These are phyloP conservation scores for Termitomyces bulborhizus DNA, from an alignment of 768 basidiomycete genomes.

Conservation along the genomic window DNA sequence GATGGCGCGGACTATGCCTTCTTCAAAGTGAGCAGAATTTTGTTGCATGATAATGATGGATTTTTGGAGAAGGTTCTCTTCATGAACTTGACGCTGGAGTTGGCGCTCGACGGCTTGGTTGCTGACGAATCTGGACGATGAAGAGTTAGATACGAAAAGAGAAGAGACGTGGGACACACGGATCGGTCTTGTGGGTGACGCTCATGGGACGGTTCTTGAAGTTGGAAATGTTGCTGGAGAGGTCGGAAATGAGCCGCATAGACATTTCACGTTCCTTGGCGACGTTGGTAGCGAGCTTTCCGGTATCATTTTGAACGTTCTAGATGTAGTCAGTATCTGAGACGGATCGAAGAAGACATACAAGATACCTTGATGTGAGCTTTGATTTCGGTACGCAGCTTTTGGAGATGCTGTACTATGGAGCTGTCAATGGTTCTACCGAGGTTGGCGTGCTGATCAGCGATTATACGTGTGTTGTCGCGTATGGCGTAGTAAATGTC, in stretches of 20 bases:
- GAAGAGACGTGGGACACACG: conserved; percentile 43
- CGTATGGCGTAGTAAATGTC: conserved; percentile 91
- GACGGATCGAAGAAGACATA: not conserved
- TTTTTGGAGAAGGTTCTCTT: conserved; percentile 97
- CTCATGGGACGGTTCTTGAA: conserved; percentile 94
- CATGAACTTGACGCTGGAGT: conserved; percentile 87
- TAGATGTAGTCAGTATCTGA: conserved; percentile 18
- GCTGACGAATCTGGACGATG: conserved; percentile 45
- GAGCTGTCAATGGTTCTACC: conserved; percentile 95
- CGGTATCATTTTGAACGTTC: conserved; percentile 95
- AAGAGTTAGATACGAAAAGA: not conserved
- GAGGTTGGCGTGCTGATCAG: conserved; percentile 94
- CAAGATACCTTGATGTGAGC: conserved; percentile 84
- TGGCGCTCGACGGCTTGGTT: conserved; percentile 65
- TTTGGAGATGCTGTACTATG: conserved; percentile 96
- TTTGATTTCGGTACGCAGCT: conserved; percentile 92
- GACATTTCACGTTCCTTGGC: conserved; percentile 92
- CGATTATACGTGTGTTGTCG: conserved; percentile 88
- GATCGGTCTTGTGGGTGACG: conserved; percentile 75
- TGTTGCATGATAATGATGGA: conserved; percentile 98
- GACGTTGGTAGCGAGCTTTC: conserved; percentile 83
- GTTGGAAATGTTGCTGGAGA: conserved; percentile 79
- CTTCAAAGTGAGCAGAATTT: conserved; percentile 94
- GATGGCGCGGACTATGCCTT: conserved; percentile 90
- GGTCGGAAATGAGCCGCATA: conserved; percentile 78